Evolutionary conservation across 352 stramenopile species (phyloP).

Genomic region (Blastocystis sp.): DNA sequence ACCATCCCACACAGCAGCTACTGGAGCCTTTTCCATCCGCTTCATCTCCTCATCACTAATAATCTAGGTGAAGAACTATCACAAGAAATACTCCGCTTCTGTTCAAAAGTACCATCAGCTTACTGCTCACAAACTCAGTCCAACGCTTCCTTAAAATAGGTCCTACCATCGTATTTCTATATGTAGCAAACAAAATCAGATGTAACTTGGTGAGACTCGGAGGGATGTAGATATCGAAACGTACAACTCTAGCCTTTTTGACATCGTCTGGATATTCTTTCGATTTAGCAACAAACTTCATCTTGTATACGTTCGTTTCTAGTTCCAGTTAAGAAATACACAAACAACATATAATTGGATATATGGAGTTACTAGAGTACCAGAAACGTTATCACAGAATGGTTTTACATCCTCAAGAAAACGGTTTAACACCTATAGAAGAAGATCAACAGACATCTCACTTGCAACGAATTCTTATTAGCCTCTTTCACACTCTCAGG

Average conservation of each 20-base stretch:
- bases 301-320: conserved; percentile 47
- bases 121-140: conserved; percentile 6
- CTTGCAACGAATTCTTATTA: conserved; percentile 50
- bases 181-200: not conserved
- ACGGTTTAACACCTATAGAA: conserved; percentile 35
- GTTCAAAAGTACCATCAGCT: conserved; percentile 33
- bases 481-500: conserved; percentile 17
- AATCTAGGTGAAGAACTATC: not conserved
- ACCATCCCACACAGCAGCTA: conserved; percentile 7
- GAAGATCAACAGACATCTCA: not conserved
- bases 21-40: not conserved
- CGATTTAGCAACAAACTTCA: conserved; percentile 57
- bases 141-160: conserved; percentile 31
- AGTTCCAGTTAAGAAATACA: conserved; percentile 26
- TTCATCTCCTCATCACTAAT: conserved; percentile 14
- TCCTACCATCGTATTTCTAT: conserved; percentile 15
- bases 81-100: not conserved
- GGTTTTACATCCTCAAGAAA: conserved; percentile 56
- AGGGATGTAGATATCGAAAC: conserved; percentile 52
- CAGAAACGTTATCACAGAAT: conserved; percentile 22
- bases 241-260: conserved; percentile 22
- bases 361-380: conserved; percentile 22
- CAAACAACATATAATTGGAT: conserved; percentile 5
- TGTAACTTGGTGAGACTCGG: not conserved
- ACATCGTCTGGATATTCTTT: conserved; percentile 45